Conservation (phyloP, 306 rosid genomes). For the Acacia acuminata region DNA sequence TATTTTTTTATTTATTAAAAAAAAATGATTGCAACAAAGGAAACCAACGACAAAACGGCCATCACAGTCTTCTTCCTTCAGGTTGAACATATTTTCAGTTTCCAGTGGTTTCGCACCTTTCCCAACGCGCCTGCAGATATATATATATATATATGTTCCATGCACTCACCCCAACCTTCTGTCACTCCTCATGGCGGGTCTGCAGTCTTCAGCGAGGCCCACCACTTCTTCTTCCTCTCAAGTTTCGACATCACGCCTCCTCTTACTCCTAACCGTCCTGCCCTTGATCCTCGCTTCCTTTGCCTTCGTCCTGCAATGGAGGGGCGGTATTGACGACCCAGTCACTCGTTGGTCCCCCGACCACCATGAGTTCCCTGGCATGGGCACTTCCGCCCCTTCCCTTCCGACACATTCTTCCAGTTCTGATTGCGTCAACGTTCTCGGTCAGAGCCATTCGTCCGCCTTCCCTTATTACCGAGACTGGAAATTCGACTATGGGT, state of each 20-base stretch:
- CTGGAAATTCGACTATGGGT: conserved; percentile 58
- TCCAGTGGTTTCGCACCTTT: background rate
- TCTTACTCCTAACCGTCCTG: background rate
- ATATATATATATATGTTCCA: background rate
- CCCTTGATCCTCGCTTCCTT: conserved; percentile 14
- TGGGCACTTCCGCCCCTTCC: conserved; percentile 26
- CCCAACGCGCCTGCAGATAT: background rate
- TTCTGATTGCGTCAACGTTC: conserved; percentile 58
- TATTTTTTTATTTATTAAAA: no score
- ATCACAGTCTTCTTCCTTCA: background rate
- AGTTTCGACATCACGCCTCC: conserved; percentile 9
- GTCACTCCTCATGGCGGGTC: conserved; percentile 20
- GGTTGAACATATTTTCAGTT: conserved; percentile 16
- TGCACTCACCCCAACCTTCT: background rate
- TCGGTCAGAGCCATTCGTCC: conserved; percentile 47
- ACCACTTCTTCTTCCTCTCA: background rate
- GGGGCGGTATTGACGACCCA: conserved; percentile 15
- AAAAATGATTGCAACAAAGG: no score
- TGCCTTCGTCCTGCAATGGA: conserved; percentile 20
- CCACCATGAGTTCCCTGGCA: conserved; percentile 22
- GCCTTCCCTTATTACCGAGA: conserved; percentile 73
- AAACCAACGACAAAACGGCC: conserved; percentile 10
- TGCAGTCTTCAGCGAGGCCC: conserved; percentile 17
- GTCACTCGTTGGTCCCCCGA: conserved; percentile 18
- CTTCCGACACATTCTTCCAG: conserved; percentile 34